These are phyloP conservation scores for Stemphylium lycopersici DNA, from an alignment of 2,329 filamentous ascomycete genomes.

Conservation along the genomic window DNA sequence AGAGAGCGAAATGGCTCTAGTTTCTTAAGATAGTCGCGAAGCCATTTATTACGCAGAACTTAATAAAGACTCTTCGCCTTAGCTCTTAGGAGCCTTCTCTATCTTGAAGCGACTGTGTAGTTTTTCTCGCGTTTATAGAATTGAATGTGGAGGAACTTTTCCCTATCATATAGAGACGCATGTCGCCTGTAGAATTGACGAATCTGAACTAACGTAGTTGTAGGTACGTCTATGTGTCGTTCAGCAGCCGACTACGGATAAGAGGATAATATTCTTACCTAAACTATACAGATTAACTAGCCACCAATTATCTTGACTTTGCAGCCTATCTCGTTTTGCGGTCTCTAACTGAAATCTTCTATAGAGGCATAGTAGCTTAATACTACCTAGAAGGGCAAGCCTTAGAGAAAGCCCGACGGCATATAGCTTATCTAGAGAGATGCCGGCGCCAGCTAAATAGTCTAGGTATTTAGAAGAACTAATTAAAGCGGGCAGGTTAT, in stretches of 20 bases:
- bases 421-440: slow-evolving; percentile 6
- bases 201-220: slow-evolving; percentile 5
- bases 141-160: slow-evolving; percentile 19
- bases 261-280: slow-evolving; percentile 5
- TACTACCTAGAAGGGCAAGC: slow-evolving; percentile 2
- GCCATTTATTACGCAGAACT: slow-evolving; percentile 16
- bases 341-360: slow-evolving; percentile 14
- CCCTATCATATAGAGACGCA: slow-evolving; percentile 5
- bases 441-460: not conserved
- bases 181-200: slow-evolving; percentile 9
- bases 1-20: slow-evolving; percentile 17
- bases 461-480: not conserved
- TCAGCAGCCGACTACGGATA: slow-evolving; percentile 1
- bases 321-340: slow-evolving; percentile 1
- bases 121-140: slow-evolving; percentile 14
- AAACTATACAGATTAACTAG: slow-evolving; percentile 14
- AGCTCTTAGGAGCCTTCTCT: slow-evolving; percentile 7
- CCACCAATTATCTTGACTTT: slow-evolving; percentile 12
- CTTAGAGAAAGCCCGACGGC: slow-evolving; percentile 3
- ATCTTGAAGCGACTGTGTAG: not conserved
- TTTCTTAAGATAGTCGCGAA: slow-evolving; percentile 11
- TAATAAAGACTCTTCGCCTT: slow-evolving; percentile 14
- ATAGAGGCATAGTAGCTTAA: slow-evolving; percentile 15
- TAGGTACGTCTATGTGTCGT: not conserved
- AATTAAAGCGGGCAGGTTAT: slow-evolving; percentile 18